Percentiles rank a stretch among this genome's conserved stretches.
Conservation (phyloP, 257 asterid species). For the Fraxinus cuspidata region DNA sequence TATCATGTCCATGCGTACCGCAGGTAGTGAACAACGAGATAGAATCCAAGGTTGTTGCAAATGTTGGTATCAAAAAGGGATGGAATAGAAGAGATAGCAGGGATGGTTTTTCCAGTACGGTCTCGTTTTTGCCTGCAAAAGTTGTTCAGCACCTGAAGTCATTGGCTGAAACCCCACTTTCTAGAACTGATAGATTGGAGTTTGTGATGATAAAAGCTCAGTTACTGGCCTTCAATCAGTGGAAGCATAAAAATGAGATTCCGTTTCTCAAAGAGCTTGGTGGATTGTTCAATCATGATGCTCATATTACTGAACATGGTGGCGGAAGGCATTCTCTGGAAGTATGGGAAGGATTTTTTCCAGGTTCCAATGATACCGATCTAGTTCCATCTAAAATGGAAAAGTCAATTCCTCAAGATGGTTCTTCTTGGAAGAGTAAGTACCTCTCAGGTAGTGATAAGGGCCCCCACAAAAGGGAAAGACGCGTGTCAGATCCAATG, state of each 20-base stretch:
- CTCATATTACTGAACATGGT: conserved; percentile 23
- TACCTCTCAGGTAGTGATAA: conserved; percentile 26
- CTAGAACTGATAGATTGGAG: conserved; percentile 41
- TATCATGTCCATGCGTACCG: conserved; percentile 68
- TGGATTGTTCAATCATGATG: conserved; percentile 36
- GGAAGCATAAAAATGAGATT: conserved; percentile 54
- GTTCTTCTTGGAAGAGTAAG: conserved; percentile 37
- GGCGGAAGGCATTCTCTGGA: conserved; percentile 27
- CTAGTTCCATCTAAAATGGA: conserved; percentile 31
- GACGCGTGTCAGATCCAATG: conserved; percentile 34
- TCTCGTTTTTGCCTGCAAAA: conserved; percentile 46
- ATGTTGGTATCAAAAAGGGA: conserved; percentile 48
- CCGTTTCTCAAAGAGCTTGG: conserved; percentile 36
- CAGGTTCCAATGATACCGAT: conserved; percentile 25
- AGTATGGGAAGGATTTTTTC: conserved; percentile 22
- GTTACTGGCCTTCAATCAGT: conserved; percentile 54
- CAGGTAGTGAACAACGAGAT: conserved; percentile 40
- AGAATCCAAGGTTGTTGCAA: conserved; percentile 42
- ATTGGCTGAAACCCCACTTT: conserved; percentile 54
- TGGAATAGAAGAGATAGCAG: conserved; percentile 42
- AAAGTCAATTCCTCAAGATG: conserved; percentile 30
- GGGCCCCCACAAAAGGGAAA: conserved; percentile 34
- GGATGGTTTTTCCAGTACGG: conserved; percentile 37
- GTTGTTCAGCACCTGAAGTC: conserved; percentile 43
- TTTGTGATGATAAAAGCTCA: conserved; percentile 48